These are phyloP conservation scores for Volvariella surrecta DNA, from an alignment of 1,284 basidiomycete species.

Conservation along the genomic window DNA sequence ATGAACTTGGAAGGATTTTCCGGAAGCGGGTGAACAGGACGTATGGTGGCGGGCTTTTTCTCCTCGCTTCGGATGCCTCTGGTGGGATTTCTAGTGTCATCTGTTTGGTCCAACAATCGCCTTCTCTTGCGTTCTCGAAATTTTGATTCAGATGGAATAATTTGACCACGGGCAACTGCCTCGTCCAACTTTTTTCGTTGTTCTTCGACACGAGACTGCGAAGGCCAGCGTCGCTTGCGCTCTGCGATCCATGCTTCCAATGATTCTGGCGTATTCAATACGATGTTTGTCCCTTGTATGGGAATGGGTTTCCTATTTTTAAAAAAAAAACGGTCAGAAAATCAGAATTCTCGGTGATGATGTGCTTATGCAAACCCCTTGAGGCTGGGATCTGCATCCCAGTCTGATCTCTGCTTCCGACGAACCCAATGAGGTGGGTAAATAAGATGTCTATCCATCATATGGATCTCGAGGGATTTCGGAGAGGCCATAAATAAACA, in stretches of 20 bases:
- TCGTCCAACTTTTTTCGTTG: conserved; percentile 71
- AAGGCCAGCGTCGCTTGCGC: conserved; percentile 80
- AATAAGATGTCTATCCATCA: conserved; percentile 87
- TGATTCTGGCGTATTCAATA: conserved; percentile 74
- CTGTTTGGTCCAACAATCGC: neutral
- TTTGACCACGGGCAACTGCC: conserved; percentile 71
- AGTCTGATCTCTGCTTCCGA: conserved; percentile 47
- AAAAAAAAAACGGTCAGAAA: too few species aligned
- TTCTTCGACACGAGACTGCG: conserved; percentile 56
- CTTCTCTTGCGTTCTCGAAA: conserved; percentile 28
- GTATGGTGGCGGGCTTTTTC: neutral
- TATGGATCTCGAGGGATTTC: conserved; percentile 74
- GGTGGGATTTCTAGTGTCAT: too few species aligned
- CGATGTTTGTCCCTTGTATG: conserved; percentile 76
- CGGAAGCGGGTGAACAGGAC: too few species aligned
- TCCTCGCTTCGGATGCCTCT: too few species aligned
- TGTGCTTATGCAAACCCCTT: conserved; percentile 43
- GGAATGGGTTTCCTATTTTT: conserved; percentile 52
- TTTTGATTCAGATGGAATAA: conserved; percentile 41
- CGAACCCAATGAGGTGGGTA: conserved; percentile 72
- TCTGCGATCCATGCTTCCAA: conserved; percentile 83
- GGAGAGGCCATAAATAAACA: conserved; percentile 72
- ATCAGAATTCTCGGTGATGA: conserved; percentile 1
- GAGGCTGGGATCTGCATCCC: conserved; percentile 71
- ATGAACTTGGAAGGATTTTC: too few species aligned